phyloP scores from a whole-genome alignment of 139 green algal species.

The Choricystis sp. region DNA sequence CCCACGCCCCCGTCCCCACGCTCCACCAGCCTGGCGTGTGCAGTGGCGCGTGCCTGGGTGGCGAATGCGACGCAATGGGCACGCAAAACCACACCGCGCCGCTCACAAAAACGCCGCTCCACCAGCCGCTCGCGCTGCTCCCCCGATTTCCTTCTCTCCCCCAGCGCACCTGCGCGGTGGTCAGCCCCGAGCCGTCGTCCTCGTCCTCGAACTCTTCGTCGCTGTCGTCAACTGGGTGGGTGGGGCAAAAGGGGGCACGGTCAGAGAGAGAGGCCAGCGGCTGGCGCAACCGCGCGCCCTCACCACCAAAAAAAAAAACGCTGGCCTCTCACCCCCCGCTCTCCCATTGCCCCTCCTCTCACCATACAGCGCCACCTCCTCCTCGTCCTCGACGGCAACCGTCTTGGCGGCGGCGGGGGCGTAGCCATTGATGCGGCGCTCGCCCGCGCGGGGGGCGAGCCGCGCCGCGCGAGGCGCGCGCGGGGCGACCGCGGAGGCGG shows the following conservation, averaged over 20 bases:
- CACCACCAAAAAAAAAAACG: not conserved
- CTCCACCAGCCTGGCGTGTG: not conserved
- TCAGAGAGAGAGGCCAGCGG: too few species aligned
- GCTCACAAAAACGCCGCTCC: too few species aligned
- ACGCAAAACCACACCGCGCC: not conserved
- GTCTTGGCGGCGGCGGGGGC: not conserved
- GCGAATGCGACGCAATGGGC: not conserved
- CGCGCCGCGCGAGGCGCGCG: too few species aligned
- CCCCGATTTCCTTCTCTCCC: not conserved
- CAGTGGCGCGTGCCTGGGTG: not conserved
- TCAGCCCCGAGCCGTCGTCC: slow-evolving; percentile 13
- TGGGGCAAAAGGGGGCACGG: too few species aligned
- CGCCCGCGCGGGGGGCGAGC: too few species aligned
- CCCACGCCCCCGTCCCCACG: not conserved
- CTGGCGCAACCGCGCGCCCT: too few species aligned
- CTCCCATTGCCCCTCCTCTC: too few species aligned
- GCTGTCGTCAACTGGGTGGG: slow-evolving; percentile 4
- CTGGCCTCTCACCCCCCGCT: too few species aligned
- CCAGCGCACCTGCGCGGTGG: slow-evolving; percentile 17
- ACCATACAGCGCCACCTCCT: not conserved
- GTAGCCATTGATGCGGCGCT: not conserved
- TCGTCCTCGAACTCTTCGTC: slow-evolving; percentile 34
- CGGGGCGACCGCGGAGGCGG: not conserved
- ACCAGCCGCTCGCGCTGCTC: not conserved
- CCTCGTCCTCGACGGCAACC: not conserved